Evolutionary conservation across 2,329 filamentous ascomycete genomes (phyloP), one percentile per base, ranked within the genome.

Genomic region (Calonectria naviculata): DNA sequence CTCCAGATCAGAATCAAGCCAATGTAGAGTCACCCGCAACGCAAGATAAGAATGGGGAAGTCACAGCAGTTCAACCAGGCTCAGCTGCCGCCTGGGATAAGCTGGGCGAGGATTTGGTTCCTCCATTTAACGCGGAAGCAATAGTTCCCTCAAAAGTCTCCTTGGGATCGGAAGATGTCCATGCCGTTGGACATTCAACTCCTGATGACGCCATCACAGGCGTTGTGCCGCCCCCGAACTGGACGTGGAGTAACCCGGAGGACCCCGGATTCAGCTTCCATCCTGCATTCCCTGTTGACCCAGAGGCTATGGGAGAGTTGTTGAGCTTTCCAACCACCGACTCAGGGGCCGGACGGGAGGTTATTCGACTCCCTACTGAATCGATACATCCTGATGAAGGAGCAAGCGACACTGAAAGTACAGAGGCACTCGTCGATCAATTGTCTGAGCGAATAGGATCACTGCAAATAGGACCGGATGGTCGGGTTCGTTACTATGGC

Each of bases 381-480:
- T 69, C 36, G 26, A 29, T 46, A 2, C 41, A 69, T 31, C 68
- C 72, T 12, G 70, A 72, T 15, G 71, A 74, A 17, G 68, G 38
- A n/a, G 47, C 63, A 19, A 74, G 74, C 28, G 71, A 78, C 41
- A 73, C 71, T 4, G 72, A 76, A n/a, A 74, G 73, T 8, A 76
- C 75, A 13, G 77, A 79, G 49, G 73, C 71, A 10, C 76, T 80
- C 1, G 69, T 79, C 26, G 73, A 79, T 36, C 76, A 79, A 42
- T 71, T 80, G 3, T 80, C 78, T 1, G 75, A 79, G n/a, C 67
- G 78, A 15, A 71, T 80, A 4, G 78, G 78, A 2, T 74, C 73
- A 3, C 54, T 79, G 2, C 76, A 77, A 8, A 78, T 80, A 31
- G 75, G 73, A 5, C 73, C 73, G 0, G 78, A 71, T 19, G 78